Conservation (phyloP, 257 asterid species). For the Verbena officinalis region DNA sequence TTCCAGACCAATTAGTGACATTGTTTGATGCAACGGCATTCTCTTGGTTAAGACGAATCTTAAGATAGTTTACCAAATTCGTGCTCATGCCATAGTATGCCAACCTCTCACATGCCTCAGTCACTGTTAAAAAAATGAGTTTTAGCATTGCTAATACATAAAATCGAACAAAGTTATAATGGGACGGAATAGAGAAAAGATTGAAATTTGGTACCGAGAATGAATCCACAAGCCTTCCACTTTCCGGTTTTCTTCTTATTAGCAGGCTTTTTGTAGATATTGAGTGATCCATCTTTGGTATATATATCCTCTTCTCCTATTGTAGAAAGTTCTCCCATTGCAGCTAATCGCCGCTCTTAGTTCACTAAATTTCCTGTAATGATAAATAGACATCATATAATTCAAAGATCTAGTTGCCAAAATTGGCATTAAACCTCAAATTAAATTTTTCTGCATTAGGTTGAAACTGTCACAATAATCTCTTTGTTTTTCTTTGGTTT, state of each 20-base stretch:
- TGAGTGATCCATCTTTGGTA: constrained; percentile 69
- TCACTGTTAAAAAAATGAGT: constrained; percentile 39
- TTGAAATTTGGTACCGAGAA: constrained; percentile 50
- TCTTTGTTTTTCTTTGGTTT: too few relatives aligned
- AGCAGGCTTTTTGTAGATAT: constrained; percentile 60
- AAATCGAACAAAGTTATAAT: background rate
- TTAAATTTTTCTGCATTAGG: too few relatives aligned
- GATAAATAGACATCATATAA: too few relatives aligned
- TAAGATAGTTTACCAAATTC: constrained; percentile 75
- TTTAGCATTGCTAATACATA: background rate
- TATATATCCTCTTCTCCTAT: constrained; percentile 31
- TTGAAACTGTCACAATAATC: too few relatives aligned
- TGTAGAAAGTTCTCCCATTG: constrained; percentile 25
- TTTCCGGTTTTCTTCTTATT: constrained; percentile 60
- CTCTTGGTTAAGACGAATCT: constrained; percentile 43
- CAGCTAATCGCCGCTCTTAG: background rate
- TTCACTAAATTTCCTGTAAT: background rate
- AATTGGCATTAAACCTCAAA: too few relatives aligned
- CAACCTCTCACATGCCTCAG: constrained; percentile 80
- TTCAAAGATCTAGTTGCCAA: too few relatives aligned
- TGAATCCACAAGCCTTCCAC: constrained; percentile 80
- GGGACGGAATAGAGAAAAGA: background rate
- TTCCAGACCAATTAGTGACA: constrained; percentile 79
- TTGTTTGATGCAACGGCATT: constrained; percentile 54
- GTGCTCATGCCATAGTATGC: constrained; percentile 92